Percentiles rank a stretch among this genome's conserved stretches.
Conservation (phyloP, 768 basidiomycete genomes). For the Stropharia rugosoannulata region DNA sequence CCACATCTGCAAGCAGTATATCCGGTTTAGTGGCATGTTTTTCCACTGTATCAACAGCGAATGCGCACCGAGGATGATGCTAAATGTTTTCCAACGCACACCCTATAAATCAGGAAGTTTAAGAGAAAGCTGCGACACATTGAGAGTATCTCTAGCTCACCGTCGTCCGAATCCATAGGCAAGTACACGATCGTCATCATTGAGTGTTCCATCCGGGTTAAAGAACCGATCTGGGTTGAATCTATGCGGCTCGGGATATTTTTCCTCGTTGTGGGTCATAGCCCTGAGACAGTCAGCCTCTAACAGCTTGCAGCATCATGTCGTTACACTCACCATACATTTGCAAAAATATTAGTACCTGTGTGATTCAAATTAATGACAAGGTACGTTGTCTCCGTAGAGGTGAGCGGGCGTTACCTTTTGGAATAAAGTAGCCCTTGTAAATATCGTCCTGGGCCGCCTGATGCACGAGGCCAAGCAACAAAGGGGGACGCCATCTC, state of each 20-base stretch:
- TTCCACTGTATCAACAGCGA: too few species aligned
- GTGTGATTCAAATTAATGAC: background rate
- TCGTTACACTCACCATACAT: conserved; percentile 3
- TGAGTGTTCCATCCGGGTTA: conserved; percentile 15
- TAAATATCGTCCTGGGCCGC: conserved; percentile 26
- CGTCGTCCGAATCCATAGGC: conserved; percentile 33
- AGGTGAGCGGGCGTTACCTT: conserved; percentile 9
- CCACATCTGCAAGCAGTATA: conserved; percentile 13
- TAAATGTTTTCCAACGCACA: conserved; percentile 14
- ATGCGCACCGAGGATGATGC: background rate
- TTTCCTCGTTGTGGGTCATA: conserved; percentile 29
- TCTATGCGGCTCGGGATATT: conserved; percentile 28
- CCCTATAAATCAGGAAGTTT: background rate
- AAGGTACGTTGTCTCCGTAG: background rate
- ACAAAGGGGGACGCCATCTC: conserved; percentile 25
- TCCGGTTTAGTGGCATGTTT: too few species aligned
- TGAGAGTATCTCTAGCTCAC: background rate
- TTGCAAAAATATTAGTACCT: conserved; percentile 18
- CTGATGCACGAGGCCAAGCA: conserved; percentile 22
- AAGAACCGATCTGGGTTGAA: conserved; percentile 30
- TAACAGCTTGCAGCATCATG: background rate
- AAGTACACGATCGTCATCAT: conserved; percentile 17
- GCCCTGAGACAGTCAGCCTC: conserved; percentile 13
- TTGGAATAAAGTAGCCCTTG: conserved; percentile 29
- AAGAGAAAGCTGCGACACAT: background rate